A percentile compares a stretch with the other conserved stretches of the same genome.
phyloP scores from a whole-genome alignment of 148 eudicot species.

The Cornus suecica region DNA sequence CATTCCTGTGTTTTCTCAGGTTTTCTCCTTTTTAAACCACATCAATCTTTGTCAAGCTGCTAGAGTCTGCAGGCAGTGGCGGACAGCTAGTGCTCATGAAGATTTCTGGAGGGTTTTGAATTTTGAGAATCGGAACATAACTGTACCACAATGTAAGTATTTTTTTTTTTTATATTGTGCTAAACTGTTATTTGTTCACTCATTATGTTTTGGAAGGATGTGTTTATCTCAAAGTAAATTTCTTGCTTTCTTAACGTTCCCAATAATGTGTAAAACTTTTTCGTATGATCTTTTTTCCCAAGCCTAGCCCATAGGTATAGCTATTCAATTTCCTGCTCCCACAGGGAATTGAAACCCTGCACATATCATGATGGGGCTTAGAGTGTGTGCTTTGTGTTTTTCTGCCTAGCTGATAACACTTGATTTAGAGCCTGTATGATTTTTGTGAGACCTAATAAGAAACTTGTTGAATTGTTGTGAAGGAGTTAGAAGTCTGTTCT shows the following conservation, averaged over 20 bases:
- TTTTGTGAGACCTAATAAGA: not conserved
- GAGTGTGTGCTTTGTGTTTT: too few relatives aligned
- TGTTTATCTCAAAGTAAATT: not conserved
- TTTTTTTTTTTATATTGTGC: constrained; percentile 3
- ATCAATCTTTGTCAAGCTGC: constrained; percentile 86
- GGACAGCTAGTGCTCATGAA: constrained; percentile 88
- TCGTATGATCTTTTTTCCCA: too few relatives aligned
- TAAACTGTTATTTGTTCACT: not conserved
- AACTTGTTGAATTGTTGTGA: not conserved
- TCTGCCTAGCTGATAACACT: too few relatives aligned
- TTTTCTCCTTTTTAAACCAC: constrained; percentile 78
- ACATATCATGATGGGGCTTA: not conserved
- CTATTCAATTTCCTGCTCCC: too few relatives aligned
- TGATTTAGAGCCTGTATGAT: not conserved
- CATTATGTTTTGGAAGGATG: not conserved
- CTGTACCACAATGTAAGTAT: constrained; percentile 71
- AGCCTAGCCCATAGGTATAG: too few relatives aligned
- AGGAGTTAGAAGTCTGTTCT: not conserved
- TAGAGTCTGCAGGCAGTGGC: constrained; percentile 95
- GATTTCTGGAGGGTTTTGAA: constrained; percentile 88
- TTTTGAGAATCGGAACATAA: constrained; percentile 69
- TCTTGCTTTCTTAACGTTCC: too few relatives aligned
- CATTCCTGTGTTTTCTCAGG: constrained; percentile 39
- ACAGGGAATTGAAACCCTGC: too few relatives aligned
- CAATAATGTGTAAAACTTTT: too few relatives aligned